Evolutionary conservation across 768 basidiomycete genomes (phyloP).

Genomic region (Hypholoma sublateritium): DNA sequence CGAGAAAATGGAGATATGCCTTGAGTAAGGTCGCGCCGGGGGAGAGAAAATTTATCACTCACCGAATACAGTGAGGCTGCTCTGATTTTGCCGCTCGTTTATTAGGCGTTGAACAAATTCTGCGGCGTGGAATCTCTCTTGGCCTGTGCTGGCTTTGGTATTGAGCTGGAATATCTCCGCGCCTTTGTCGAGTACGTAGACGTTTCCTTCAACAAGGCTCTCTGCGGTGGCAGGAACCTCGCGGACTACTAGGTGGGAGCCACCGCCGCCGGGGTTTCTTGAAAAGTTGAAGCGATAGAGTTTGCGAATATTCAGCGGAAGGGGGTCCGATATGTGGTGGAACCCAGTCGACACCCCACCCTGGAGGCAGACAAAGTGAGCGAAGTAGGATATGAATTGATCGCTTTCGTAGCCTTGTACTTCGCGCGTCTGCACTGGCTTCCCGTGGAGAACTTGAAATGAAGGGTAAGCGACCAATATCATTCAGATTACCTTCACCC

Average conservation of each 20-base stretch:
- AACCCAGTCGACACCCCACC: slow-evolving; percentile 33
- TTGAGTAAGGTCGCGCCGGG: not conserved
- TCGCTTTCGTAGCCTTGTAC: slow-evolving; percentile 59
- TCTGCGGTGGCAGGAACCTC: slow-evolving; percentile 44
- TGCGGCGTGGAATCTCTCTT: slow-evolving; percentile 60
- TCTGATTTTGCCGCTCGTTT: slow-evolving; percentile 37
- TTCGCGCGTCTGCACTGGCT: slow-evolving; percentile 61
- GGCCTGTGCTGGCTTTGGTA: slow-evolving; percentile 50
- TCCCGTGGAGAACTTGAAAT: slow-evolving; percentile 49
- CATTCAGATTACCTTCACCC: slow-evolving; percentile 16
- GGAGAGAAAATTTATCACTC: slow-evolving; percentile 11
- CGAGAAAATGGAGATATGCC: not conserved
- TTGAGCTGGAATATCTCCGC: slow-evolving; percentile 53
- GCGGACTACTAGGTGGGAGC: slow-evolving; percentile 40
- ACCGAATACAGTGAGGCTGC: slow-evolving; percentile 52
- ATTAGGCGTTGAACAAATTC: slow-evolving; percentile 54
- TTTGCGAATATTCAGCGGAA: slow-evolving; percentile 37
- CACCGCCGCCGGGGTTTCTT: slow-evolving; percentile 20
- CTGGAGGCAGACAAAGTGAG: slow-evolving; percentile 25
- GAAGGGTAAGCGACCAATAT: not conserved
- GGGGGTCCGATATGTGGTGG: slow-evolving; percentile 29
- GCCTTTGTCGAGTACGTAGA: slow-evolving; percentile 63
- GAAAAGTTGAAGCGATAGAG: slow-evolving; percentile 51
- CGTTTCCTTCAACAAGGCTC: slow-evolving; percentile 53
- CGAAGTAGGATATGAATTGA: slow-evolving; percentile 33